These are phyloP conservation scores for Cercospora citrullina DNA, from an alignment of 2,329 filamentous ascomycete genomes.

Conservation along the genomic window DNA sequence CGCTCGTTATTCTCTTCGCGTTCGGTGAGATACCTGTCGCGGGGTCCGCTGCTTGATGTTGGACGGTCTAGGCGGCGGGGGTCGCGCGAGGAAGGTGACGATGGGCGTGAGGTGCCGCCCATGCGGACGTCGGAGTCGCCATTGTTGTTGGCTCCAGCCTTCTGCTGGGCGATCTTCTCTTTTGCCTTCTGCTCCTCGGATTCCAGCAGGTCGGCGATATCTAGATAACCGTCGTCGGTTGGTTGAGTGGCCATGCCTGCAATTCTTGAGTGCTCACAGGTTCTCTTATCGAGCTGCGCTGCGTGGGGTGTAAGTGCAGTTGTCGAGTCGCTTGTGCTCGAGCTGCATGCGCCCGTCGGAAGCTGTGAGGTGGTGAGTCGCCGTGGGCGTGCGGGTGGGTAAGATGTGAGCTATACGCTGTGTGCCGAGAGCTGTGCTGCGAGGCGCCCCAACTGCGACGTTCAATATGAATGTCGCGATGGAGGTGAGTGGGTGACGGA, in stretches of 20 bases:
- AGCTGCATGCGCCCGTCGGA: neutral
- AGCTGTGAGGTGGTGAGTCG: slow-evolving; percentile 15
- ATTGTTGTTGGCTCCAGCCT: slow-evolving; percentile 19
- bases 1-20: slow-evolving; percentile 40
- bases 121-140: slow-evolving; percentile 20
- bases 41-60: slow-evolving; percentile 1
- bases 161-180: slow-evolving; percentile 22
- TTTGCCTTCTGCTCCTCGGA: slow-evolving; percentile 32
- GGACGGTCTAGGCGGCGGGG: slow-evolving; percentile 21
- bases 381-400: neutral
- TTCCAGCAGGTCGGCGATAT: slow-evolving; percentile 36
- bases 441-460: neutral
- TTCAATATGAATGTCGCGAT: slow-evolving; percentile 2
- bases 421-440: neutral
- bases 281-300: slow-evolving; percentile 13
- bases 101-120: slow-evolving; percentile 9
- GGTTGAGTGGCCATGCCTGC: slow-evolving; percentile 18
- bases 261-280: slow-evolving; percentile 22
- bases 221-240: slow-evolving; percentile 19
- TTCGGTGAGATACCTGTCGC: slow-evolving; percentile 36
- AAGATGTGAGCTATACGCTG: slow-evolving; percentile 10
- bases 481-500: neutral
- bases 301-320: neutral
- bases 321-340: slow-evolving; percentile 2
- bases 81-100: slow-evolving; percentile 15